phyloP scores from a whole-genome alignment of 768 basidiomycete genomes.

The Dacryopinax spathularia region DNA sequence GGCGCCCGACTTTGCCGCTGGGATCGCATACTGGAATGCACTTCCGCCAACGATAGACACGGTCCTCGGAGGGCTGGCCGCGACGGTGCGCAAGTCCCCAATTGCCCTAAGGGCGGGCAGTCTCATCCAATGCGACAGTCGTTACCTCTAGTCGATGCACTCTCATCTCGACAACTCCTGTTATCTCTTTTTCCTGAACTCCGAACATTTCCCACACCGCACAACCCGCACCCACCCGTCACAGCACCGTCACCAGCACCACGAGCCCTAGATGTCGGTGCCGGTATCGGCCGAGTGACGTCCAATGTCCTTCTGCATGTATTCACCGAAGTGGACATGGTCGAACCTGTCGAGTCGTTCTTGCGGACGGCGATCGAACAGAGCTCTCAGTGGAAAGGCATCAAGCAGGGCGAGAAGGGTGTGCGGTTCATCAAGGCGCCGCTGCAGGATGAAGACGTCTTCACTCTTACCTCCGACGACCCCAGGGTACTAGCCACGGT shows the following conservation, averaged over 20 bases:
- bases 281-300: slow-evolving; percentile 88
- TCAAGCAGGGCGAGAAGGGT: slow-evolving; percentile 47
- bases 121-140: slow-evolving; percentile 34
- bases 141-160: slow-evolving; percentile 77
- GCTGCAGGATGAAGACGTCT: slow-evolving; percentile 69
- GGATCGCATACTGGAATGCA: slow-evolving; percentile 73
- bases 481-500: slow-evolving; percentile 45
- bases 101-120: not conserved
- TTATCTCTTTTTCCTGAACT: slow-evolving; percentile 69
- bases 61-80: slow-evolving; percentile 48
- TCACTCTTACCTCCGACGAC: slow-evolving; percentile 20
- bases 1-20: slow-evolving; percentile 49
- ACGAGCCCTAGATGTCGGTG: slow-evolving; percentile 79
- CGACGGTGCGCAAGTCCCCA: not conserved
- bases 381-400: slow-evolving; percentile 47
- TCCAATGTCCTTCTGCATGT: slow-evolving; percentile 78
- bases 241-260: slow-evolving; percentile 23
- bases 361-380: slow-evolving; percentile 50
- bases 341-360: slow-evolving; percentile 76
- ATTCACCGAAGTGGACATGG: slow-evolving; percentile 69
- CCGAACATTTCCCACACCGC: slow-evolving; percentile 57
- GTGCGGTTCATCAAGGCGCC: slow-evolving; percentile 69
- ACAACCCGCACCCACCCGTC: slow-evolving; percentile 35
- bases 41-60: slow-evolving; percentile 76
- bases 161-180: slow-evolving; percentile 79